These are phyloP conservation scores for Stagonosporopsis chrysanthemi DNA, from an alignment of 2,329 filamentous ascomycete genomes.

Conservation along the genomic window DNA sequence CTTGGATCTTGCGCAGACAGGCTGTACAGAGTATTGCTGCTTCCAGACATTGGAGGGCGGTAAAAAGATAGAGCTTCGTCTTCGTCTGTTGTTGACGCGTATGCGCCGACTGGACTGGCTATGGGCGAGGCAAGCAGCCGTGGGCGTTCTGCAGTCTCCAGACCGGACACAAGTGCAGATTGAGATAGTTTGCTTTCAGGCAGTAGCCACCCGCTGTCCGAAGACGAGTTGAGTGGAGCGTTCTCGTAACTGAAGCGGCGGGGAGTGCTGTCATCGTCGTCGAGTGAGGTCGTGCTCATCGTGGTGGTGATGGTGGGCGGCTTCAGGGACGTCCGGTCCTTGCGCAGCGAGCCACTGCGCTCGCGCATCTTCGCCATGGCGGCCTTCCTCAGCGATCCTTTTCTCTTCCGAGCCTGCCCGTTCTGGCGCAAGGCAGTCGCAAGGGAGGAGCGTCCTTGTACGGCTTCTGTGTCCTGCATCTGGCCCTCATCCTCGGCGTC, in stretches of 20 bases:
- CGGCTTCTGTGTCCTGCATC: slow-evolving; percentile 38
- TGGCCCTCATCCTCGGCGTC: slow-evolving; percentile 27
- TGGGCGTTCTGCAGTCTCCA: slow-evolving; percentile 30
- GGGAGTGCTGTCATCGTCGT: slow-evolving; percentile 24
- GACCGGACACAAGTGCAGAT: slow-evolving; percentile 15
- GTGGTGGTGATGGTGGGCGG: slow-evolving; percentile 26
- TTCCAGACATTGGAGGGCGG: slow-evolving; percentile 49
- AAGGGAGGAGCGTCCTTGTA: slow-evolving; percentile 32
- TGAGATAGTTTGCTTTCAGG: slow-evolving; percentile 27
- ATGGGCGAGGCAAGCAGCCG: slow-evolving; percentile 48
- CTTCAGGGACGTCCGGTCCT: slow-evolving; percentile 26
- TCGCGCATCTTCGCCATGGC: slow-evolving; percentile 70
- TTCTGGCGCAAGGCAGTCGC: slow-evolving; percentile 56
- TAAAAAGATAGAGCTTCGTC: slow-evolving; percentile 76
- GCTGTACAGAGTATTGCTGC: slow-evolving; percentile 53
- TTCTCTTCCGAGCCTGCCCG: slow-evolving; percentile 67
- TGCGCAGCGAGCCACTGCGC: slow-evolving; percentile 39
- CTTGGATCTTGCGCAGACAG: slow-evolving; percentile 27
- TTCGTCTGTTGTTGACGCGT: slow-evolving; percentile 82
- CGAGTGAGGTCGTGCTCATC: slow-evolving; percentile 26
- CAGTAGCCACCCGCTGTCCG: slow-evolving; percentile 38
- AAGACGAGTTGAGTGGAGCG: slow-evolving; percentile 44
- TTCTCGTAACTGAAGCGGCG: slow-evolving; percentile 51
- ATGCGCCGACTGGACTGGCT: slow-evolving; percentile 64
- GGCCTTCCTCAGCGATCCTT: slow-evolving; percentile 86